A percentile compares a stretch with the other conserved stretches of the same genome.
phyloP scores from a whole-genome alignment of 2,329 filamentous ascomycete genomes.

The Colletotrichum sublineola region DNA sequence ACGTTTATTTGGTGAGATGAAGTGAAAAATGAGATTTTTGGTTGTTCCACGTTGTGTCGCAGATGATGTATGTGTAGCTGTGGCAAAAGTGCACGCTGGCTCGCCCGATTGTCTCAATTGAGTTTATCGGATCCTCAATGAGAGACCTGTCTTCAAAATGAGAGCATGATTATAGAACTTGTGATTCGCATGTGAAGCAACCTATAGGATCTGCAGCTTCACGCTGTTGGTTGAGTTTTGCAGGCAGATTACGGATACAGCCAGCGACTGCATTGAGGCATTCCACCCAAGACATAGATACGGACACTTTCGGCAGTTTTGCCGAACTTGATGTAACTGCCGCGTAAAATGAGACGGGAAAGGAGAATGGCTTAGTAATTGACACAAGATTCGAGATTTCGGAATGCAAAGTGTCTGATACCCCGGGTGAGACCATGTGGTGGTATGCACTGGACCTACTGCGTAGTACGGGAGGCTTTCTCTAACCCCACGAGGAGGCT shows the following conservation, averaged over 20 bases:
- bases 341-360: no score
- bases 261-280: not conserved
- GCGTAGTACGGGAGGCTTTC: not conserved
- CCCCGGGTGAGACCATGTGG: no score
- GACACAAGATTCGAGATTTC: no score
- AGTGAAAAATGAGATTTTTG: not conserved
- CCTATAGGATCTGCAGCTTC: not conserved
- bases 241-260: not conserved
- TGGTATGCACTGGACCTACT: not conserved
- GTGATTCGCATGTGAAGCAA: no score
- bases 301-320: no score
- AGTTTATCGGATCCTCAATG: no score
- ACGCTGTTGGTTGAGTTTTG: not conserved
- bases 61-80: conserved; percentile 4
- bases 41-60: conserved; percentile 14
- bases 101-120: no score
- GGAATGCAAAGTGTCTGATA: no score
- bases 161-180: no score
- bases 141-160: no score
- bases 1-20: not conserved
- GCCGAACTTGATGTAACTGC: no score
- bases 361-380: no score
- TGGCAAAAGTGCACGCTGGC: not conserved
- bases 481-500: not conserved
- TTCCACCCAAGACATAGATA: not conserved